Conservation (phyloP, 2,329 filamentous ascomycete species). For the Magnaporthiopsis poae region DNA sequence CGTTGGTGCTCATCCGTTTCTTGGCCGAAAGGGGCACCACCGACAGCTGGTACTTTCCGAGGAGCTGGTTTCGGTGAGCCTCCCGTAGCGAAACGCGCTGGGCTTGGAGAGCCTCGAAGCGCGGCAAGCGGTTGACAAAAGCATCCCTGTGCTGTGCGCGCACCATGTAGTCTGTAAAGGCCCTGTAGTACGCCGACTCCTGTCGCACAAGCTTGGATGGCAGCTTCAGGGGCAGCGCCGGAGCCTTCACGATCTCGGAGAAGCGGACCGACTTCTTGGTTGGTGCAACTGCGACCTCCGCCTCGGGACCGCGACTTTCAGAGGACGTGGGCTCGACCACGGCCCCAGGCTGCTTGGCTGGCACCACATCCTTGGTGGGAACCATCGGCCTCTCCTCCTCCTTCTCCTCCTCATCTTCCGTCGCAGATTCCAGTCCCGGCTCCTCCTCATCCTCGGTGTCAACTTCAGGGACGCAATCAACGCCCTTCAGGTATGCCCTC, state of each 20-base stretch:
- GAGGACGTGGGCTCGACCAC: neutral
- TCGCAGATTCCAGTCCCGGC: conserved; percentile 8
- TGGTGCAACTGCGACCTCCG: conserved; percentile 15
- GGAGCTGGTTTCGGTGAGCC: conserved; percentile 68
- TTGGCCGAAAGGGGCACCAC: conserved; percentile 58
- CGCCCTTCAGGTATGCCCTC: conserved; percentile 61
- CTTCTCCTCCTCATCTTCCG: conserved; percentile 18
- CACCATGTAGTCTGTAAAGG: conserved; percentile 67
- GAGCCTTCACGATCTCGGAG: conserved; percentile 41
- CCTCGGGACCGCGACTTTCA: neutral
- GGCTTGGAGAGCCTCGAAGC: conserved; percentile 81
- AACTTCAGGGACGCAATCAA: conserved; percentile 35
- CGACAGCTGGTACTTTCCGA: conserved; percentile 74
- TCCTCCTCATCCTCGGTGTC: conserved; percentile 19
- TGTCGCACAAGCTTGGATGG: conserved; percentile 43
- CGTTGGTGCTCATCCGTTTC: conserved; percentile 62
- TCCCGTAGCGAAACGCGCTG: conserved; percentile 65
- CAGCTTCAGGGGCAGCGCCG: conserved; percentile 32
- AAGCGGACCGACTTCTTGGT: conserved; percentile 71
- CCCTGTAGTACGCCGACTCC: conserved; percentile 78
- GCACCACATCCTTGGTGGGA: conserved; percentile 13
- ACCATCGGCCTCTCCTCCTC: conserved; percentile 12
- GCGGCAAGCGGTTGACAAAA: conserved; percentile 73
- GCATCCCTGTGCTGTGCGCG: conserved; percentile 59
- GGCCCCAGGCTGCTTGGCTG: neutral